Percentiles rank a stretch among this genome's conserved stretches.
These are phyloP conservation scores for Neurospora terricola DNA, from an alignment of 495 filamentous ascomycete species.

Conservation along the genomic window DNA sequence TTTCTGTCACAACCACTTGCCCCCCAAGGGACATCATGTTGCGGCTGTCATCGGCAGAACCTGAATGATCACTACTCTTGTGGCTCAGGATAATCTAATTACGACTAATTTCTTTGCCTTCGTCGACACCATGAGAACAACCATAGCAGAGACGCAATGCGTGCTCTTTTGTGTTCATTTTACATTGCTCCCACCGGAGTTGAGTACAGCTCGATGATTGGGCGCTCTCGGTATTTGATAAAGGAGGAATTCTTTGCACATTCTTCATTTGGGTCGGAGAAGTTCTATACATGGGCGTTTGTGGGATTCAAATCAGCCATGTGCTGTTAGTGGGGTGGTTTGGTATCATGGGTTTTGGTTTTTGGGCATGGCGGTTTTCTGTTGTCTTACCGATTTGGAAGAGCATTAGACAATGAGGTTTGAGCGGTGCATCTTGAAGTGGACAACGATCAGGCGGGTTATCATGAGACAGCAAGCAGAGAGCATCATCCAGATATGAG, in stretches of 20 bases:
- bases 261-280: background rate
- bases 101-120: background rate
- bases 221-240: background rate
- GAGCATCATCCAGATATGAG: background rate
- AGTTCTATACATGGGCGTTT: background rate
- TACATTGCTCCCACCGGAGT: background rate
- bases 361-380: background rate
- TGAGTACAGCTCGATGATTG: background rate
- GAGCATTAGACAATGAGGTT: background rate
- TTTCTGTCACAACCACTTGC: slow-evolving; percentile 41
- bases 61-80: background rate
- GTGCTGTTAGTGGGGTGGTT: background rate
- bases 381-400: background rate
- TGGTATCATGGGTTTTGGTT: background rate
- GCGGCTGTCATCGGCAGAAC: background rate
- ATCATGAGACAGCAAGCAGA: background rate
- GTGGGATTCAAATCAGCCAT: background rate
- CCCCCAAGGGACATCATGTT: slow-evolving; percentile 23
- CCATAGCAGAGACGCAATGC: background rate
- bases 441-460: background rate
- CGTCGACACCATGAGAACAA: background rate
- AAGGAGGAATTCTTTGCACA: background rate
- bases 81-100: background rate
- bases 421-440: background rate
- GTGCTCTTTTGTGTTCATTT: background rate